Base-by-base conservation (phyloP, 2,329 filamentous ascomycete genomes). In the Ophiostoma angusticollis region DNA sequence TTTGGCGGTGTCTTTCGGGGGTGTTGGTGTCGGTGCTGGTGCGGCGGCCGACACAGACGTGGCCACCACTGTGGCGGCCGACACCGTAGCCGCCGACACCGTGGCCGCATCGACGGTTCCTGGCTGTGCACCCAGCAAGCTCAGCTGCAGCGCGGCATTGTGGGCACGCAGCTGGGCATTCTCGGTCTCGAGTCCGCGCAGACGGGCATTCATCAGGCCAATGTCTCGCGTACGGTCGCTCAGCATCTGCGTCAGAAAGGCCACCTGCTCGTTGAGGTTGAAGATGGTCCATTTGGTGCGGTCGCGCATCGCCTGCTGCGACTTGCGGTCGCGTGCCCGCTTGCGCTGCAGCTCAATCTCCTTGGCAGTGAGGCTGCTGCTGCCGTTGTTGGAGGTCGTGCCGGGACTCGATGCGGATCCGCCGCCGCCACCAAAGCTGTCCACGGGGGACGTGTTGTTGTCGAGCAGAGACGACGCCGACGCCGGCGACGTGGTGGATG, bases 291-390 rank as follows among this genome's bases (percentile, higher is more conserved):
- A 55, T 43, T 50, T 54, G 29, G 53, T 55, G 11, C 53, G 51
- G 40, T 57, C 52, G 6, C 53, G 50, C 54, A 57, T 57, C 13
- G 53, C 53, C 47, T 57, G 54, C 43, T 56, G 54, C 1, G 52
- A 54, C 40, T 53, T 54, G 31, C 53, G 52, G 38, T 57, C 54
- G 17, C 53, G 44, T 3, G 54, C 54, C 17, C 53, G 49, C 40
- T 57, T 57, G 30, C 52, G 49, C 37, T 53, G 51, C 19, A 55
- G 42, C 37, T 55, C 53, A 8, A 49, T 11, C 5, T 51, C 46
- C 30, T 46, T 40, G 13, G 46, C 37, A 3, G 41, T 34, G 5
- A 37, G 22, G 3, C 30, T 7, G 2, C 6, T 11, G 12, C 21
- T 22, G 19, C 30, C 34, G 22, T n/a, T 14, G 28, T 31, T 14